Evolutionary conservation across 2,329 filamentous ascomycete genomes (phyloP).

Genomic region (Chrysoporthe deuterocubensis): DNA sequence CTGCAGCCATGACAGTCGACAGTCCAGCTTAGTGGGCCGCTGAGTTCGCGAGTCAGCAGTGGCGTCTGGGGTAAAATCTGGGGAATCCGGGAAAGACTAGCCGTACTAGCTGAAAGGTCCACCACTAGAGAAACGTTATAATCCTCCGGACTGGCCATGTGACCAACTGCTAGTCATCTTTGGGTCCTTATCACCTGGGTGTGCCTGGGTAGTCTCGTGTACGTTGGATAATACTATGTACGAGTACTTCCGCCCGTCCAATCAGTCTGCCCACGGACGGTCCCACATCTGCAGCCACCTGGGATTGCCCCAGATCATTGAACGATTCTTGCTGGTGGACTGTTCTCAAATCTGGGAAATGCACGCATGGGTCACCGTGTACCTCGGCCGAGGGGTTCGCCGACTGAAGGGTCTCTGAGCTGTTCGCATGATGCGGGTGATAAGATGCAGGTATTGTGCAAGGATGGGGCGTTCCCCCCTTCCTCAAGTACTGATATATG

Average conservation of each 20-base stretch:
- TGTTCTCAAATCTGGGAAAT: neutral
- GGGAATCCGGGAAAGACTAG: conserved; percentile 5
- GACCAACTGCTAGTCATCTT: neutral
- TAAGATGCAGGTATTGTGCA: neutral
- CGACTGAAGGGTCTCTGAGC: neutral
- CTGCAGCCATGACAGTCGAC: too few relatives aligned
- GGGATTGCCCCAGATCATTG: neutral
- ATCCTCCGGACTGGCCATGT: neutral
- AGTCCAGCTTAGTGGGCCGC: too few relatives aligned
- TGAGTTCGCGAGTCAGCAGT: neutral
- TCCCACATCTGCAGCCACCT: neutral
- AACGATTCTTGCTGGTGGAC: neutral
- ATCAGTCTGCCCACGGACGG: neutral
- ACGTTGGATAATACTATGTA: neutral
- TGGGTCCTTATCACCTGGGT: neutral
- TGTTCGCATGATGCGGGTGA: neutral
- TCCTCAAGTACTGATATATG: neutral
- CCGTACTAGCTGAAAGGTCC: conserved; percentile 3
- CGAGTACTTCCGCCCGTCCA: neutral
- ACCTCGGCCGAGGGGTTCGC: neutral
- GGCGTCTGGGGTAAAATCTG: conserved; percentile 15
- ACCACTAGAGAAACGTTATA: neutral
- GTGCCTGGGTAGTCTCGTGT: neutral
- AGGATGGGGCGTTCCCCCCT: neutral
- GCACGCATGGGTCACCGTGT: neutral